Conservation (phyloP, 2,329 filamentous ascomycete genomes). For the Pseudocercospora cruenta region DNA sequence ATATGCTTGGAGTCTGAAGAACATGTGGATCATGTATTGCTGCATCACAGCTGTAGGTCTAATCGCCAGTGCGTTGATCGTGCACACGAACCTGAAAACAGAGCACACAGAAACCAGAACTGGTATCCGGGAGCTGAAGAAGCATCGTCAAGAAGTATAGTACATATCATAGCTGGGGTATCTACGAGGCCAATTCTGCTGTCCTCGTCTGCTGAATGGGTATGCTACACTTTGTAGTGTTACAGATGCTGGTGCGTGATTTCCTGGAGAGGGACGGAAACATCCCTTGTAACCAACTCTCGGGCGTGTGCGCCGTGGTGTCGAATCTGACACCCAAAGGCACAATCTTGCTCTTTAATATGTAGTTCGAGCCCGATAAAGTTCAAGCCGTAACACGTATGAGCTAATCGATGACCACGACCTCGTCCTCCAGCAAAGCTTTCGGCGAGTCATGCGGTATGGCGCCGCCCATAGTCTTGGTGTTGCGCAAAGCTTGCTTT, state of each 20-base stretch:
- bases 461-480: background rate
- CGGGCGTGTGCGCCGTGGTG: background rate
- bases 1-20: constrained; percentile 54
- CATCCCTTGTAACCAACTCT: background rate
- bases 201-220: constrained; percentile 6
- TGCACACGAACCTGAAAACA: constrained; percentile 49
- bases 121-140: constrained; percentile 37
- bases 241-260: constrained; percentile 6
- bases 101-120: constrained; percentile 59
- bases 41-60: constrained; percentile 47
- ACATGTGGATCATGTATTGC: constrained; percentile 56
- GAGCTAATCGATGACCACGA: background rate
- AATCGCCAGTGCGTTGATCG: constrained; percentile 49
- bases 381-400: background rate
- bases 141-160: background rate
- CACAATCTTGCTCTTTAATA: background rate
- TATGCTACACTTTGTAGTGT: constrained; percentile 8
- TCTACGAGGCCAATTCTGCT: constrained; percentile 1
- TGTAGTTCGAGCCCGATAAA: background rate
- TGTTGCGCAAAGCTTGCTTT: background rate
- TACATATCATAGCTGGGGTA: constrained; percentile 12
- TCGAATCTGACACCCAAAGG: background rate
- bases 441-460: background rate
- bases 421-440: background rate
- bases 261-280: background rate